Base-by-base conservation (phyloP, 176 grass and related monocot genomes). In the Rhynchospora breviuscula region DNA sequence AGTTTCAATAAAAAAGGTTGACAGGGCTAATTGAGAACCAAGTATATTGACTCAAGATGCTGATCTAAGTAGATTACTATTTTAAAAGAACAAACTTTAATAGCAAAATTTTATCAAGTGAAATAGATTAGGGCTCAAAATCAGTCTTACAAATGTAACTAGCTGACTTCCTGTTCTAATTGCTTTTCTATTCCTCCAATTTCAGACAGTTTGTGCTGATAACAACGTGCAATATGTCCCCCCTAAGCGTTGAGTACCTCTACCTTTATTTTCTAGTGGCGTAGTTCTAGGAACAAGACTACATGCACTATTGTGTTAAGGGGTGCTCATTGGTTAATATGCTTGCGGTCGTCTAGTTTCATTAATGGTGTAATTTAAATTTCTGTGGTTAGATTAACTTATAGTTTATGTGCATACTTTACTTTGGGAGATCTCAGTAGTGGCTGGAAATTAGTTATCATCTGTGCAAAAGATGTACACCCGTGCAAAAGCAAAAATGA, bases 141-240 rank as follows among this genome's bases (percentile, higher is more conserved):
- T 22, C 73, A 18, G 18, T 57, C 19, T 78, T 57, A 35, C 14
- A 31, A 33, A 17, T 78, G 2, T 31, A 33, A 31, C 10, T 7
- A 15, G 25, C 51, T 78, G 51, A 78, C 31, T 33, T 69, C 17
- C 12, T 0, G 15, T 15, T 84, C 17, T 47, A 11, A 35, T 51
- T 46, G 60, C 8, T 75, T 81, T 67, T 25, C 35, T 83, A 51
- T 84, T 46, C 61, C 10, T 5, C 51, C 33, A 43, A 51, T 54
- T 86, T 18, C 89, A 95, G 96, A 87, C 89, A 5, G 85, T 93
- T 77, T 99, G 96, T 83, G 78, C 89, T 15, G 93, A 99, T 4
- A 90, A 95, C 89, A 91, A 93, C 1, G 93, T 93, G 52, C 88
- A 92, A 33, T 99, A 99, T 85, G 85, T 93, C 1, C 88, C 93